Conservation (phyloP, 352 stramenopile genomes). For the Plasmopara halstedii region DNA sequence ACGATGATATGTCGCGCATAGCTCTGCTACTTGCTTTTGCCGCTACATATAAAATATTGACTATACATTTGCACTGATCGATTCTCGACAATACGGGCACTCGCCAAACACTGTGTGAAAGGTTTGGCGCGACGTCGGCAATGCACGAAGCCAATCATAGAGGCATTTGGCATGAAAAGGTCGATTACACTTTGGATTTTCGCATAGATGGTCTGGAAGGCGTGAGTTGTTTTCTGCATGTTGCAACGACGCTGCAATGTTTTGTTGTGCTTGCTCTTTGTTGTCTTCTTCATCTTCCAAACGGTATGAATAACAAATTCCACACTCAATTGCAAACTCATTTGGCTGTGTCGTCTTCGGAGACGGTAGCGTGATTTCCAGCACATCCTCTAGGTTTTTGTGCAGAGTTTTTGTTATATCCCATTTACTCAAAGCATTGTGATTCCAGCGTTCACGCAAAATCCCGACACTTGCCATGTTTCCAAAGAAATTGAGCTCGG, state of each 20-base stretch:
- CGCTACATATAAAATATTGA: slow-evolving; percentile 11
- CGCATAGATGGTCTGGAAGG: slow-evolving; percentile 81
- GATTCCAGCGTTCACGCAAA: slow-evolving; percentile 53
- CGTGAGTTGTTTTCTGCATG: slow-evolving; percentile 5
- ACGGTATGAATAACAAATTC: slow-evolving; percentile 86
- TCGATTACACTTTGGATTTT: slow-evolving; percentile 76
- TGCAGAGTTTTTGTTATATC: slow-evolving; percentile 37
- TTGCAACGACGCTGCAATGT: not conserved
- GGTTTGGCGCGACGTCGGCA: slow-evolving; percentile 83
- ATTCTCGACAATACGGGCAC: slow-evolving; percentile 86
- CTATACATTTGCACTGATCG: slow-evolving; percentile 75
- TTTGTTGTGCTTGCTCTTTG: slow-evolving; percentile 2
- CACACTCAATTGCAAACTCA: slow-evolving; percentile 79
- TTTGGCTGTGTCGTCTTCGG: slow-evolving; percentile 38
- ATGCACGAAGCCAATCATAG: slow-evolving; percentile 83
- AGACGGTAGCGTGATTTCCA: slow-evolving; percentile 57
- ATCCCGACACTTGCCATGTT: slow-evolving; percentile 43
- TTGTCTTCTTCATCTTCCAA: slow-evolving; percentile 30
- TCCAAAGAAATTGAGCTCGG: slow-evolving; percentile 71
- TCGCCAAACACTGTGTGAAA: slow-evolving; percentile 88
- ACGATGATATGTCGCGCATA: too few relatives aligned
- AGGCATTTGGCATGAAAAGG: slow-evolving; percentile 86
- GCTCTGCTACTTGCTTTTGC: not conserved
- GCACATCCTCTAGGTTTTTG: slow-evolving; percentile 60
- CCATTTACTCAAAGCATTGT: slow-evolving; percentile 46